These are phyloP conservation scores for Crithidia fasciculata DNA, from an alignment of 208 protist genomes.

Conservation along the genomic window DNA sequence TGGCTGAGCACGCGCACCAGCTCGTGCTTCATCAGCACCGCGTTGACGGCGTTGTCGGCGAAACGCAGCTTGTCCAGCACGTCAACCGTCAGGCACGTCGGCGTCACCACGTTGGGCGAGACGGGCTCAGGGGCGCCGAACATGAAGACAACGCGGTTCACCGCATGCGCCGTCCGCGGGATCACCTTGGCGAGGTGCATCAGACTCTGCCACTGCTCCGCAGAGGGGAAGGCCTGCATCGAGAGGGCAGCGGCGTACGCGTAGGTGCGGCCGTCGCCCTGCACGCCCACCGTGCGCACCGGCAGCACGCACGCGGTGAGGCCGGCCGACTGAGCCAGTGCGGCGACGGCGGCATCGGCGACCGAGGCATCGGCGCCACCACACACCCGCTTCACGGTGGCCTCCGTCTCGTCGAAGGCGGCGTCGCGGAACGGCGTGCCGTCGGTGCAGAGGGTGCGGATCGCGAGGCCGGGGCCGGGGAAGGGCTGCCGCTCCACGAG, in stretches of 20 bases:
- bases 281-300: conserved; percentile 95
- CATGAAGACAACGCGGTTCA: conserved; percentile 95
- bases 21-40: conserved; percentile 72
- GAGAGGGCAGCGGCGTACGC: conserved; percentile 91
- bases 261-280: conserved; percentile 98
- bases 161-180: conserved; percentile 88
- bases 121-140: conserved; percentile 67
- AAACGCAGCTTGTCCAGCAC: conserved; percentile 90
- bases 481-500: conserved; percentile 95
- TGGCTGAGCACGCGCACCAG: conserved; percentile 91
- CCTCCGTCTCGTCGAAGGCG: conserved; percentile 48
- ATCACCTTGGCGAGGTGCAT: conserved; percentile 85
- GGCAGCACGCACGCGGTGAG: conserved; percentile 81
- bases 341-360: conserved; percentile 14
- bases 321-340: conserved; percentile 4
- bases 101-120: conserved; percentile 57
- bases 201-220: conserved; percentile 77
- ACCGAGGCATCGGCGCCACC: neutral
- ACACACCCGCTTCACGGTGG: conserved; percentile 43
- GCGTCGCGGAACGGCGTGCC: conserved; percentile 61
- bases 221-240: conserved; percentile 44
- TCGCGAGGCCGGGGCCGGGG: conserved; percentile 98
- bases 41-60: conserved; percentile 92
- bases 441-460: conserved; percentile 95
- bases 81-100: conserved; percentile 67